Evolutionary conservation across 108 stramenopile species (phyloP).

Genomic region (Chaetoceros muelleri): DNA sequence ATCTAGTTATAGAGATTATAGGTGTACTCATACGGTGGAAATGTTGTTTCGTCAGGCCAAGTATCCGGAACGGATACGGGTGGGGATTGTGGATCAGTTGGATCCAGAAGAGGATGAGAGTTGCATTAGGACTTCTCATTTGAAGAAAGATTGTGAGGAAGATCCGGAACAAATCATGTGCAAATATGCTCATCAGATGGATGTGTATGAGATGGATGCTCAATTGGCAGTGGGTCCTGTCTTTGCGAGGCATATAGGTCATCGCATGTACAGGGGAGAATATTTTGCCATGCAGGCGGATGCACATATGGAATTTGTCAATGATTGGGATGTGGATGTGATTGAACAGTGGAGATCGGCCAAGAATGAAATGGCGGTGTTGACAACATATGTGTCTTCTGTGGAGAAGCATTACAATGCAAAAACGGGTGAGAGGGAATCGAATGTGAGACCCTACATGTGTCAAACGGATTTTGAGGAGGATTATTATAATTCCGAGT

Average conservation of each 20-base stretch:
- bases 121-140: slow-evolving; percentile 16
- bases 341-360: slow-evolving; percentile 36
- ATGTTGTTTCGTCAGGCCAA: slow-evolving; percentile 23
- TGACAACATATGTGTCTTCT: slow-evolving; percentile 37
- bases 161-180: slow-evolving; percentile 42
- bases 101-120: slow-evolving; percentile 16
- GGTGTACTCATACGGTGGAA: slow-evolving; percentile 30
- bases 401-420: slow-evolving; percentile 18
- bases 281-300: slow-evolving; percentile 68
- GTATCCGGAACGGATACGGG: slow-evolving; percentile 42
- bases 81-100: slow-evolving; percentile 42
- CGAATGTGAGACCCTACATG: slow-evolving; percentile 18
- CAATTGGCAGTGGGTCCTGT: slow-evolving; percentile 44
- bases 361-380: slow-evolving; percentile 49
- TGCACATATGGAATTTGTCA: slow-evolving; percentile 42
- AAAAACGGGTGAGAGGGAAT: slow-evolving; percentile 6
- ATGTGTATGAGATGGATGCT: slow-evolving; percentile 36
- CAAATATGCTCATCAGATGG: slow-evolving; percentile 27
- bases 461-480: slow-evolving; percentile 35
- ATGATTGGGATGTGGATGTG: slow-evolving; percentile 44
- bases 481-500: slow-evolving; percentile 7
- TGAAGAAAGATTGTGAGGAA: slow-evolving; percentile 19
- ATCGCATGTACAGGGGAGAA: slow-evolving; percentile 72
- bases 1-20: slow-evolving; percentile 30
- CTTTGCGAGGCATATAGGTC: slow-evolving; percentile 49